phyloP scores from a whole-genome alignment of 768 basidiomycete genomes.

The Polyporus arcularius region DNA sequence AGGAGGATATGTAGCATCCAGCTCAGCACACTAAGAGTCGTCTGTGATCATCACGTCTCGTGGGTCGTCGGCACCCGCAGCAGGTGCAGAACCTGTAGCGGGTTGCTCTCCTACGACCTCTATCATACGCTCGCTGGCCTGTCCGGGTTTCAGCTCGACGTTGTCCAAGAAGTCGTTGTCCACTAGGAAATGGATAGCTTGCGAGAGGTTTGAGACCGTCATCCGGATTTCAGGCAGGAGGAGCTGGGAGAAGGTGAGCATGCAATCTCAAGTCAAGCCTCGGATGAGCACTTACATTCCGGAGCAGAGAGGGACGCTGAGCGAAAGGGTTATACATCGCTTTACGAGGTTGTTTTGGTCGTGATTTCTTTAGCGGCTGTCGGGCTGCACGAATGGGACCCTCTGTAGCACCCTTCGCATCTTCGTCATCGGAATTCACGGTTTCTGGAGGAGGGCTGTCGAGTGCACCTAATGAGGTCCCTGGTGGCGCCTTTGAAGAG shows the following conservation, averaged over 20 bases:
- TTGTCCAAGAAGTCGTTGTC: slow-evolving; percentile 84
- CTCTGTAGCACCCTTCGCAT: not conserved
- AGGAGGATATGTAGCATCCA: slow-evolving; percentile 15
- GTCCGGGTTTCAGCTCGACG: slow-evolving; percentile 81
- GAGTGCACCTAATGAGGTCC: not conserved
- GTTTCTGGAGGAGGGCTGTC: not conserved
- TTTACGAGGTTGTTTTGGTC: slow-evolving; percentile 46
- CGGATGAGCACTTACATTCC: slow-evolving; percentile 59
- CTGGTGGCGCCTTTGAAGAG: slow-evolving; percentile 49
- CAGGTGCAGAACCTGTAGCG: not conserved
- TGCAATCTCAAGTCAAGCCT: not conserved
- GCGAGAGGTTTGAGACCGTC: slow-evolving; percentile 89
- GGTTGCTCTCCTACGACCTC: slow-evolving; percentile 48
- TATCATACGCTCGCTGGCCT: slow-evolving; percentile 65
- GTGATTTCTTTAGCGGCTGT: slow-evolving; percentile 26
- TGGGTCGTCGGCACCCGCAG: not conserved
- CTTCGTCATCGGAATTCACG: not conserved
- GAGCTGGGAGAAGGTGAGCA: slow-evolving; percentile 46
- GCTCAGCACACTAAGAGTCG: slow-evolving; percentile 5
- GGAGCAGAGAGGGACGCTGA: slow-evolving; percentile 68
- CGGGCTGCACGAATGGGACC: not conserved
- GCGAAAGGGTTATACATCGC: slow-evolving; percentile 65
- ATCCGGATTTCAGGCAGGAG: slow-evolving; percentile 83
- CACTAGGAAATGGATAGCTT: slow-evolving; percentile 87
- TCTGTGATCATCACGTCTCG: not conserved